Base-by-base conservation (phyloP, 345 rosid species). In the Eucalyptus caleyi region DNA sequence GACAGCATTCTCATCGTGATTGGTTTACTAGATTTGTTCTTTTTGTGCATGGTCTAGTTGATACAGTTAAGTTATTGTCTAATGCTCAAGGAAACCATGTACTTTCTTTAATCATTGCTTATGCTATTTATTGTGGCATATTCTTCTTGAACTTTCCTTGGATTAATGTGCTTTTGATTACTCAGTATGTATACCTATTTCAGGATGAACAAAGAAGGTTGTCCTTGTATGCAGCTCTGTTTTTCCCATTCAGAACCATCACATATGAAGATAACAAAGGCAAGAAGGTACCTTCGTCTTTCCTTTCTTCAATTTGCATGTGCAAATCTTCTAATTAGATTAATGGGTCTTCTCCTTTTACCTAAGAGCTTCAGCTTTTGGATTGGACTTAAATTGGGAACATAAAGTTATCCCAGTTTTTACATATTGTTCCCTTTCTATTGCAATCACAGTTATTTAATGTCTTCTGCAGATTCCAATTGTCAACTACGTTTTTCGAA, bases 121-220 rank as follows among this genome's bases (percentile, higher is more conserved):
- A 37, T 77, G 83, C 45, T 37, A 77, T 27, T 77, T n/a, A 16
- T n/a, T 77, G 45, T 77, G 42, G 50, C 87, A 40, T 86, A 60
- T 86, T 86, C 32, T n/a, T 86, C n/a, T 50, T 49, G 59, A 26
- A 19, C 69, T 11, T 54, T 42, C 45, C 19, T 50, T 88, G 40
- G 16, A 81, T 82, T 87, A 42, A 19, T 27, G 6, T 86, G 87
- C 59, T 47, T 50, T 50, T 86, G 56, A 56, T 53, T 50, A 51
- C 69, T 72, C 62, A 42, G 30, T 32, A 50, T 53, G 50, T 86
- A 51, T 89, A n/a, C 90, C 90, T 87, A 90, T 91, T 93, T 89
- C 89, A 97, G 99, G 97, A 92, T 88, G 98, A 97, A 86, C 95
- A 96, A 87, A 93, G 94, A 91, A 95, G 98, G 93, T 95, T 97